Percentiles rank a stretch among this genome's conserved stretches.
phyloP scores from a whole-genome alignment of 179 eudicot species.

The Silene noctiflora region DNA sequence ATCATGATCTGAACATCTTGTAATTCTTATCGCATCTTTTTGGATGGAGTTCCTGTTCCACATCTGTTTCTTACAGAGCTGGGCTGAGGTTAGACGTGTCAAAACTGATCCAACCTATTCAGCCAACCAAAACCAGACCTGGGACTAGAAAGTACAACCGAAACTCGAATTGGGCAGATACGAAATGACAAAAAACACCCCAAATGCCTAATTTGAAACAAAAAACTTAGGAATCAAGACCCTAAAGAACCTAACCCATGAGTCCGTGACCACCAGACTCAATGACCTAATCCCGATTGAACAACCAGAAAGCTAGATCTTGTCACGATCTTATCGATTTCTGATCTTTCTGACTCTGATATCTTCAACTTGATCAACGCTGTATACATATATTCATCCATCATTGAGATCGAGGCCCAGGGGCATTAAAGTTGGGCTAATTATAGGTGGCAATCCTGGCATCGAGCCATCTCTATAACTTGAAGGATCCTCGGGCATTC shows the following conservation, averaged over 20 bases:
- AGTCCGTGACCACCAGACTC: background rate
- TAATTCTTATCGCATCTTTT: constrained; percentile 45
- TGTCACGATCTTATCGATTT: constrained; percentile 21
- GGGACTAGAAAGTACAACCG: background rate
- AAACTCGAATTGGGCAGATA: background rate
- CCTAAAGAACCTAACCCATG: background rate
- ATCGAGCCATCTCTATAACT: background rate
- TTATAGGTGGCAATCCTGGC: background rate
- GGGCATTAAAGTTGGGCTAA: background rate
- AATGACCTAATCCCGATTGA: background rate
- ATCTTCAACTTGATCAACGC: background rate
- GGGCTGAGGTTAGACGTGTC: constrained; percentile 22
- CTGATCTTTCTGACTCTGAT: constrained; percentile 34
- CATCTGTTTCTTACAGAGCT: constrained; percentile 27
- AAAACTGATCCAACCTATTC: background rate
- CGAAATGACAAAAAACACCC: background rate
- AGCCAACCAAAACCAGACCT: background rate
- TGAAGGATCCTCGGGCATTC: background rate
- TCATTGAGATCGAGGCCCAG: background rate
- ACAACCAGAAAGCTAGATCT: background rate
- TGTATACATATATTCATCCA: background rate
- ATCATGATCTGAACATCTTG: constrained; percentile 44
- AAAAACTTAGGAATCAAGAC: background rate
- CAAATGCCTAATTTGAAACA: background rate
- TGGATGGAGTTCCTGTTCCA: constrained; percentile 32